Evolutionary conservation across 768 basidiomycete species (phyloP).

Genomic region (Suillus spraguei): DNA sequence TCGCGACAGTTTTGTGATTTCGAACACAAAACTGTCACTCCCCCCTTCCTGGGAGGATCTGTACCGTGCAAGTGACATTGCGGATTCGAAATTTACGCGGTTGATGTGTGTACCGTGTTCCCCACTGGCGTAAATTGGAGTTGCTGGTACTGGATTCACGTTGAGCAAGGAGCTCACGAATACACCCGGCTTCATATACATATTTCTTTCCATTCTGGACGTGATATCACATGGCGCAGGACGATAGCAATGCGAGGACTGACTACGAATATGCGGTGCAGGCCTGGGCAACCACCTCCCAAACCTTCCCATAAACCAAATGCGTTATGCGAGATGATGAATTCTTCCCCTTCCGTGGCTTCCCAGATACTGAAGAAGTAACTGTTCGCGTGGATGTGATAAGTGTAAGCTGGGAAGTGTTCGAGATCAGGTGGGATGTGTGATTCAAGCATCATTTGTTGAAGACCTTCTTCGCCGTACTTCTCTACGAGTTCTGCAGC

Average conservation of each 20-base stretch:
- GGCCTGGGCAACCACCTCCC: constrained; percentile 19
- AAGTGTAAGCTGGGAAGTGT: constrained; percentile 26
- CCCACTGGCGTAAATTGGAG: constrained; percentile 6
- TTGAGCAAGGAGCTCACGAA: constrained; percentile 8
- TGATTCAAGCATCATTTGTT: not conserved
- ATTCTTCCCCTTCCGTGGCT: constrained; percentile 36
- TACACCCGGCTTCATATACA: not conserved
- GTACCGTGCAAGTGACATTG: not conserved
- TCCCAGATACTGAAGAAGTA: constrained; percentile 40
- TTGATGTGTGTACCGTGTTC: too few relatives aligned
- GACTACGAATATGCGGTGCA: constrained; percentile 37
- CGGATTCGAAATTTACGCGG: not conserved
- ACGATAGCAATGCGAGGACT: constrained; percentile 38
- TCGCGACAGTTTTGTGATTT: constrained; percentile 29
- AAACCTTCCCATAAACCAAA: constrained; percentile 40
- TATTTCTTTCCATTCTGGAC: constrained; percentile 6
- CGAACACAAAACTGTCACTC: constrained; percentile 33
- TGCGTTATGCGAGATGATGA: constrained; percentile 34
- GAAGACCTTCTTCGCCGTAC: constrained; percentile 3
- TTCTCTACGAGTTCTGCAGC: constrained; percentile 10
- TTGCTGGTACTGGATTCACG: constrained; percentile 6
- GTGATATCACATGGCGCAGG: constrained; percentile 25
- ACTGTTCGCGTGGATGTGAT: constrained; percentile 28
- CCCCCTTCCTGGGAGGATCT: constrained; percentile 15
- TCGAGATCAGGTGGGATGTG: constrained; percentile 17